Percentiles rank a stretch among this genome's conserved stretches.
Evolutionary conservation across 345 rosid genomes (phyloP).

Genomic region (Salix arbutifolia): DNA sequence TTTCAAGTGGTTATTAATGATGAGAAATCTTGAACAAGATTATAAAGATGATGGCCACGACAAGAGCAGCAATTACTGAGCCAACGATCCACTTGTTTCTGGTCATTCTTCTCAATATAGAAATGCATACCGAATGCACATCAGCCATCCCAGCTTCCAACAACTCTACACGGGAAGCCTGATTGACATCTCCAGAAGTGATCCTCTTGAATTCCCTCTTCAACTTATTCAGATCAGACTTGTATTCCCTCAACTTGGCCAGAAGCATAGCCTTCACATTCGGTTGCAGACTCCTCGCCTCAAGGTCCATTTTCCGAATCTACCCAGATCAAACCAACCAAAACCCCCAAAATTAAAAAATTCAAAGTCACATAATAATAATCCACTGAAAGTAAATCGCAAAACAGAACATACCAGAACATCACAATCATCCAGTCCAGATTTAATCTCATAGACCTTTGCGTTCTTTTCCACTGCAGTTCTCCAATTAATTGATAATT

Average conservation of each 20-base stretch:
- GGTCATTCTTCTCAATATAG: slow-evolving; percentile 28
- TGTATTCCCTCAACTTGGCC: slow-evolving; percentile 84
- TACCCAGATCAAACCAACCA: slow-evolving; percentile 10
- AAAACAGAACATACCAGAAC: slow-evolving; percentile 43
- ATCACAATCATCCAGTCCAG: slow-evolving; percentile 84
- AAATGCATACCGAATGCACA: slow-evolving; percentile 39
- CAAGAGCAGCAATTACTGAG: slow-evolving; percentile 27
- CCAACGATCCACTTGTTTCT: slow-evolving; percentile 34
- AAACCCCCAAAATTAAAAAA: neutral
- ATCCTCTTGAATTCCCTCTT: slow-evolving; percentile 73
- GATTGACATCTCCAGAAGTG: slow-evolving; percentile 44
- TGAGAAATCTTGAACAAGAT: slow-evolving; percentile 26
- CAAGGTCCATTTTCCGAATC: slow-evolving; percentile 90
- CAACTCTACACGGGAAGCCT: slow-evolving; percentile 56
- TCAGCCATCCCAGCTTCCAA: slow-evolving; percentile 60
- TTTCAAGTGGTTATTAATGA: slow-evolving; percentile 18
- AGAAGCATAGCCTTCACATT: slow-evolving; percentile 71
- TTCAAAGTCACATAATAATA: neutral
- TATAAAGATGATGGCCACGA: slow-evolving; percentile 26
- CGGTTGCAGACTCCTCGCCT: slow-evolving; percentile 83
- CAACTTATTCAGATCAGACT: slow-evolving; percentile 71
- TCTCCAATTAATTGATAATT: neutral
- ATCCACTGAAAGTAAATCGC: neutral
- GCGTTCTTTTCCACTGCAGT: slow-evolving; percentile 57
- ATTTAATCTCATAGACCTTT: slow-evolving; percentile 52